Conservation (phyloP, 257 asterid species). For the Rehmannia glutinosa region DNA sequence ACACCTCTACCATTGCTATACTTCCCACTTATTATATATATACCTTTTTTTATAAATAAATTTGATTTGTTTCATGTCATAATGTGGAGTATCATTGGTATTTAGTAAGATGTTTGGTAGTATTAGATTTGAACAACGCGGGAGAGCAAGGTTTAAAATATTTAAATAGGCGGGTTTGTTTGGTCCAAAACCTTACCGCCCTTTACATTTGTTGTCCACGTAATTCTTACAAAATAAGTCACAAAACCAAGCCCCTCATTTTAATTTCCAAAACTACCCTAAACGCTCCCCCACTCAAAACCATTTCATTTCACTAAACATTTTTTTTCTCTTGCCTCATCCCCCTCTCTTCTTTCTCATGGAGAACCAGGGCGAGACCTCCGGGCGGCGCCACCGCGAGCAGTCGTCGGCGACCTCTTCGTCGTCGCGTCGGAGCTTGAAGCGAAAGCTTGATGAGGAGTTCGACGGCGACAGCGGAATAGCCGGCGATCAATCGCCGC, state of each 20-base stretch:
- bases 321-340: slow-evolving; percentile 24
- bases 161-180: slow-evolving; percentile 19
- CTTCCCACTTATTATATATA: no score
- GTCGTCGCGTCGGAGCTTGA: slow-evolving; percentile 46
- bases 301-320: no score
- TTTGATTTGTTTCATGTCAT: no score
- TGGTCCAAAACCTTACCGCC: not conserved
- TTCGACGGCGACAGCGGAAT: slow-evolving; percentile 35
- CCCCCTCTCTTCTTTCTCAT: slow-evolving; percentile 26
- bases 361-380: slow-evolving; percentile 48
- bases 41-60: no score
- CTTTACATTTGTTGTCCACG: not conserved
- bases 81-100: no score
- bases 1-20: no score
- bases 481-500: slow-evolving; percentile 24
- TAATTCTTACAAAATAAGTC: not conserved
- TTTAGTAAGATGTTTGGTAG: not conserved
- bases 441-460: slow-evolving; percentile 61
- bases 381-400: slow-evolving; percentile 45
- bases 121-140: slow-evolving; percentile 8
- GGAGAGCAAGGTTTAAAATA: slow-evolving; percentile 21
- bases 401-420: slow-evolving; percentile 28
- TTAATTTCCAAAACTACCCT: slow-evolving; percentile 25
- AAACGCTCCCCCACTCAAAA: slow-evolving; percentile 6
- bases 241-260: not conserved